These are phyloP conservation scores for Berberis vulgaris DNA, from an alignment of 164 flowering plant species.

Conservation along the genomic window DNA sequence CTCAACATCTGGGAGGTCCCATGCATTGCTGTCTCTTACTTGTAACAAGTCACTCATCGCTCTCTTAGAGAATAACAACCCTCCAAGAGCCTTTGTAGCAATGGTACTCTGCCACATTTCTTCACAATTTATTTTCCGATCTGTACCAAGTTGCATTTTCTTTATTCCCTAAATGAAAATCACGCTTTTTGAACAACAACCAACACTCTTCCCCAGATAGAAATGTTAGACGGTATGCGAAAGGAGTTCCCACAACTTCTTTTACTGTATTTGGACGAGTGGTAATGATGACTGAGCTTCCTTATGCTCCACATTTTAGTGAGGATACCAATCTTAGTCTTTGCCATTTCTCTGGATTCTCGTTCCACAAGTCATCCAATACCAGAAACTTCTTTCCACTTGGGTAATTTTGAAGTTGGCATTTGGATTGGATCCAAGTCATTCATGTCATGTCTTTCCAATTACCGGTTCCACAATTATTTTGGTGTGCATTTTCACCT, in stretches of 20 bases:
- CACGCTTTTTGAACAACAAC: neutral
- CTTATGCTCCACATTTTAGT: neutral
- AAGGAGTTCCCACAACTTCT: neutral
- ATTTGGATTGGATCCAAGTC: too few species aligned
- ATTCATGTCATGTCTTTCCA: too few species aligned
- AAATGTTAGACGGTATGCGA: neutral
- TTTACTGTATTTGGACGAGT: neutral
- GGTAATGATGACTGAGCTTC: neutral
- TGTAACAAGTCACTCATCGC: neutral
- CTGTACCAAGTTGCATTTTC: neutral
- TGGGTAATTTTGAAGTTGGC: too few species aligned
- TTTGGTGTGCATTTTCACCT: too few species aligned
- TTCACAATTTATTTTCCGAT: neutral
- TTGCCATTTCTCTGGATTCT: too few species aligned
- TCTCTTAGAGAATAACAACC: neutral
- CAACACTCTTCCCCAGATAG: neutral
- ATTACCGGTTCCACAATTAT: too few species aligned
- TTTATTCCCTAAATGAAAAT: neutral
- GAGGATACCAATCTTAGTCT: too few species aligned
- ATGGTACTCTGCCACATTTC: conserved; percentile 1
- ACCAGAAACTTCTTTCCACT: too few species aligned
- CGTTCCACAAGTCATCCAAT: too few species aligned
- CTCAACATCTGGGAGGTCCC: conserved; percentile 5
- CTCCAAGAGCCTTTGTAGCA: neutral
- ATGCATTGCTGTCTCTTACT: conserved; percentile 3